Conservation (phyloP, 2,329 filamentous ascomycete genomes). For the Scortechinia acanthostroma region DNA sequence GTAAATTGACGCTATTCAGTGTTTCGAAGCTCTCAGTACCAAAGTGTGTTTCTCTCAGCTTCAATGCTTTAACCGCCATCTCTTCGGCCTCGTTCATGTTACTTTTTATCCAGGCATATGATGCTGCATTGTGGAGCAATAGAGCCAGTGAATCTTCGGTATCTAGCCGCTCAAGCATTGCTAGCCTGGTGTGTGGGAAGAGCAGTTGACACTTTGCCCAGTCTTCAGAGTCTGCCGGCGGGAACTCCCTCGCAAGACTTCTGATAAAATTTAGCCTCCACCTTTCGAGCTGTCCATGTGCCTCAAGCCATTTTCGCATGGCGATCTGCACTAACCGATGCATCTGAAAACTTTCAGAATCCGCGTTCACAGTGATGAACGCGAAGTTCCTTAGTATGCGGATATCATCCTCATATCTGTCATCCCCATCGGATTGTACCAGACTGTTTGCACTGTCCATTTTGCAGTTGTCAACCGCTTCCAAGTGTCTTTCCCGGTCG, state of each 20-base stretch:
- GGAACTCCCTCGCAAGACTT: neutral
- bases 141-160: neutral
- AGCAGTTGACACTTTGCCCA: neutral
- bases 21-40: too few relatives aligned
- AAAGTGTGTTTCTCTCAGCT: too few relatives aligned
- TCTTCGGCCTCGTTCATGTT: too few relatives aligned
- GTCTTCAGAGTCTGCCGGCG: neutral
- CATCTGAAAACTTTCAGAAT: neutral
- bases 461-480: too few relatives aligned
- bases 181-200: neutral
- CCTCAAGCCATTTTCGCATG: neutral
- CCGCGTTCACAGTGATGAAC: neutral
- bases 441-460: too few relatives aligned
- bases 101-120: neutral
- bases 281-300: neutral
- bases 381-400: neutral
- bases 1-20: too few relatives aligned
- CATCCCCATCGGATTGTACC: too few relatives aligned
- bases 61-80: too few relatives aligned
- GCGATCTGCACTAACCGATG: neutral
- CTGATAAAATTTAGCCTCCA: neutral
- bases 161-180: neutral
- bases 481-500: neutral
- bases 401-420: neutral
- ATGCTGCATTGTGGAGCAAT: neutral